A percentile compares a stretch with the other conserved stretches of the same genome.
phyloP scores from a whole-genome alignment of 2,329 filamentous ascomycete species.

The Aureobasidium zeae region DNA sequence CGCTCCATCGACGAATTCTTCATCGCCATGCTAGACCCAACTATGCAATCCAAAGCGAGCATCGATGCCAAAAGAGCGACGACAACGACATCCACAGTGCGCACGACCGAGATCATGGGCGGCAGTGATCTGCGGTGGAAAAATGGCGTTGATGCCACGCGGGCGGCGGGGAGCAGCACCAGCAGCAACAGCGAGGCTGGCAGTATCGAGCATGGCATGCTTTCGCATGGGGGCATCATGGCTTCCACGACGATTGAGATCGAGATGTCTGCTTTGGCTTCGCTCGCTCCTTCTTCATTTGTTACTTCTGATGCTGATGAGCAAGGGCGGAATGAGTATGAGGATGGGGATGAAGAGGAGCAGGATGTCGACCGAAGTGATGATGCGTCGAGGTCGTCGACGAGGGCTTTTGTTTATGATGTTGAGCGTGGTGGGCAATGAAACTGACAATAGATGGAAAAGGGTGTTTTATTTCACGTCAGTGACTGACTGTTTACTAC shows the following conservation, averaged over 20 bases:
- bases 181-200: conserved; percentile 1
- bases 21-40: conserved; percentile 4
- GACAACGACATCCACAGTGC: conserved; percentile 1
- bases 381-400: conserved; percentile 5
- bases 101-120: neutral
- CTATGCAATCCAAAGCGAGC: too few species aligned
- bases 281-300: too few species aligned
- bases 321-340: too few species aligned
- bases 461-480: too few species aligned
- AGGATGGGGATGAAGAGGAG: neutral
- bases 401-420: conserved; percentile 2
- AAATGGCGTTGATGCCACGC: neutral
- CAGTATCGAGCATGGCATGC: conserved; percentile 15
- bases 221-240: conserved; percentile 13
- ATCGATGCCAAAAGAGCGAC: neutral
- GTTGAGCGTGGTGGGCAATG: neutral
- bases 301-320: too few species aligned
- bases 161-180: neutral
- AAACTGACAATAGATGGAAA: neutral
- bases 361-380: too few species aligned
- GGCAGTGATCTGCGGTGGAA: too few species aligned
- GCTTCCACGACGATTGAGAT: conserved; percentile 18
- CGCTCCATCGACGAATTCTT: conserved; percentile 10
- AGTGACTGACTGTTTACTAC: too few species aligned
- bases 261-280: conserved; percentile 17